phyloP scores from a whole-genome alignment of 306 rosid genomes.

The Canavalia ensiformis region DNA sequence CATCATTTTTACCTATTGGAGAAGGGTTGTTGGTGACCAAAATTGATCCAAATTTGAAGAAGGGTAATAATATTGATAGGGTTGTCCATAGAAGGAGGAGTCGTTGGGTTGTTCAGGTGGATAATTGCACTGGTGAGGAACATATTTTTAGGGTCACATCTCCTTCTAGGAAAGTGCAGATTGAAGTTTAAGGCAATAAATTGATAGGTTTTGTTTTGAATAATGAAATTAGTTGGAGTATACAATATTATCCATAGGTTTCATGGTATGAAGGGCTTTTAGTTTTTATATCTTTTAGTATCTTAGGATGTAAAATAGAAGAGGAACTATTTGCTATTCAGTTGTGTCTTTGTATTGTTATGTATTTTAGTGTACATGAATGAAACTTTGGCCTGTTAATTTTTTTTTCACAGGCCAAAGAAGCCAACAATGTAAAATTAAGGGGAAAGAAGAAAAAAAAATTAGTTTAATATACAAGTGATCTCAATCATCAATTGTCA shows the following conservation, averaged over 20 bases:
- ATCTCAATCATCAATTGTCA: not conserved
- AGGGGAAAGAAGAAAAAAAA: too few species aligned
- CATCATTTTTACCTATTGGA: slow-evolving; percentile 65
- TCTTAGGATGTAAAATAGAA: slow-evolving; percentile 13
- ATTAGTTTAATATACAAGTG: not conserved
- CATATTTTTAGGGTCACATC: slow-evolving; percentile 61
- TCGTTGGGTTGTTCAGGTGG: slow-evolving; percentile 63
- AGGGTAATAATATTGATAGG: not conserved
- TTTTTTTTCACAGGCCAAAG: slow-evolving; percentile 36
- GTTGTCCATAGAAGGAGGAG: slow-evolving; percentile 45
- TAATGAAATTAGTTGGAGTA: not conserved
- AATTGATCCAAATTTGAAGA: slow-evolving; percentile 25
- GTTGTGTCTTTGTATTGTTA: not conserved
- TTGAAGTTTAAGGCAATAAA: slow-evolving; percentile 36
- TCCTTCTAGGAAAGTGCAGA: slow-evolving; percentile 39
- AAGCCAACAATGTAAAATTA: not conserved
- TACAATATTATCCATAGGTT: too few species aligned
- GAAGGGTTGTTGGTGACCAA: slow-evolving; percentile 61
- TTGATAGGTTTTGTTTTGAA: not conserved
- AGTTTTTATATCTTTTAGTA: not conserved
- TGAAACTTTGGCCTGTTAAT: slow-evolving; percentile 19
- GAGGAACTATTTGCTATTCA: not conserved
- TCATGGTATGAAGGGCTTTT: not conserved
- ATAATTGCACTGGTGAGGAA: slow-evolving; percentile 63
- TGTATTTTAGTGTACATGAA: not conserved